Evolutionary conservation across 2,329 filamentous ascomycete genomes (phyloP).

Genomic region (Tothia fuscella): DNA sequence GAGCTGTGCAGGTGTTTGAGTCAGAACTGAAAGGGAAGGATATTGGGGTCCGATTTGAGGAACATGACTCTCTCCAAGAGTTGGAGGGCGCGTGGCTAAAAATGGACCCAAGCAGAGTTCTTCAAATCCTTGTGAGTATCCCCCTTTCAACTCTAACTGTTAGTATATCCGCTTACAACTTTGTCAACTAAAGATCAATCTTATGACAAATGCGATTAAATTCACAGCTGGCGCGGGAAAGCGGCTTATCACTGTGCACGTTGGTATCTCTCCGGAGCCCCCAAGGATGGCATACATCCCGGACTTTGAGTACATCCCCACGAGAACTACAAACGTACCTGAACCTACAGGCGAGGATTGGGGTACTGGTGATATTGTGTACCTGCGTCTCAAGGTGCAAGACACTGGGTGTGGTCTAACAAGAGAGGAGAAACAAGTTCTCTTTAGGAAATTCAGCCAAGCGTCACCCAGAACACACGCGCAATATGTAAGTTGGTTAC

Average conservation of each 20-base stretch:
- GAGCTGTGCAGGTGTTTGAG: conserved; percentile 9
- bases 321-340: conserved; percentile 10
- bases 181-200: conserved; percentile 5
- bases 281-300: neutral
- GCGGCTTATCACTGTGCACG: conserved; percentile 2
- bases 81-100: conserved; percentile 7
- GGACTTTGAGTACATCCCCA: conserved; percentile 10
- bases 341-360: conserved; percentile 38
- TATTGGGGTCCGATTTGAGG: neutral
- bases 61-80: conserved; percentile 8
- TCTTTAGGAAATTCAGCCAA: conserved; percentile 61
- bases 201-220: conserved; percentile 11
- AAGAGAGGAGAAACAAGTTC: conserved; percentile 39
- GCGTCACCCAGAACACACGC: conserved; percentile 51
- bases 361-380: conserved; percentile 42
- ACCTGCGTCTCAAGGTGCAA: conserved; percentile 49
- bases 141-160: neutral
- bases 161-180: neutral
- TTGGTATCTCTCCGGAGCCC: conserved; percentile 3
- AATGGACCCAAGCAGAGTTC: conserved; percentile 9
- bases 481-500: too few relatives aligned
- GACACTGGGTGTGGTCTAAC: conserved; percentile 56
- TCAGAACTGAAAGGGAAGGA: conserved; percentile 5
- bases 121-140: conserved; percentile 5
- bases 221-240: conserved; percentile 4